Evolutionary conservation across 805 yeast genomes (phyloP).

Genomic region (Saturnispora dispora): DNA sequence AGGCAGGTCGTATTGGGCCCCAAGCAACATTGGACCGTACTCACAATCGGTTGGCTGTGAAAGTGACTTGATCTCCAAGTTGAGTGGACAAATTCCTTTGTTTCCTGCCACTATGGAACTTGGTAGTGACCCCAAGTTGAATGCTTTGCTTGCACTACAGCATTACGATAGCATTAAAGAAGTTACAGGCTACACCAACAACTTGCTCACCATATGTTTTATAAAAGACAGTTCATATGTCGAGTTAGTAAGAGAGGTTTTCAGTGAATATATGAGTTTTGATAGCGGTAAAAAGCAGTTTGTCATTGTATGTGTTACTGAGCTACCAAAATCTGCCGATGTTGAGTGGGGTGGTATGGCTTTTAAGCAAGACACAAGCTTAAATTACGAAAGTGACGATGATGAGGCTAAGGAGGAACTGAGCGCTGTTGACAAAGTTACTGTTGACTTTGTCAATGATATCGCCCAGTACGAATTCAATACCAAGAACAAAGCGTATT

Average conservation of each 20-base stretch:
- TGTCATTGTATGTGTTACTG: slow-evolving; percentile 45
- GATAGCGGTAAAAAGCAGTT: slow-evolving; percentile 25
- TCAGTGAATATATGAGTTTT: slow-evolving; percentile 34
- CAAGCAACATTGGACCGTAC: slow-evolving; percentile 96
- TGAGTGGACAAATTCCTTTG: slow-evolving; percentile 91
- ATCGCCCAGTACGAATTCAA: slow-evolving; percentile 31
- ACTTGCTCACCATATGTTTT: slow-evolving; percentile 47
- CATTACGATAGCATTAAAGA: slow-evolving; percentile 59
- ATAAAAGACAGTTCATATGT: slow-evolving; percentile 31
- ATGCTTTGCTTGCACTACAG: slow-evolving; percentile 56
- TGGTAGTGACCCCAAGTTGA: slow-evolving; percentile 20
- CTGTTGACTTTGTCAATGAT: slow-evolving; percentile 36
- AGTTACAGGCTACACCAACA: slow-evolving; percentile 38
- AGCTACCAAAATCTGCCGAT: slow-evolving; percentile 52
- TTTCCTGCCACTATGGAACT: slow-evolving; percentile 63
- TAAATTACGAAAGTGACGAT: slow-evolving; percentile 35
- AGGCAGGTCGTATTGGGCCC: slow-evolving; percentile 96
- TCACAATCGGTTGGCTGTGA: slow-evolving; percentile 67
- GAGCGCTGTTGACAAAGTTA: slow-evolving; percentile 22
- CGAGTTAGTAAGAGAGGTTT: slow-evolving; percentile 29
- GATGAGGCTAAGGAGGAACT: slow-evolving; percentile 26
- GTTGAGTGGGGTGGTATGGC: slow-evolving; percentile 72
- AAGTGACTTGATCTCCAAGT: slow-evolving; percentile 40
- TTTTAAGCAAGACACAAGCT: slow-evolving; percentile 33
- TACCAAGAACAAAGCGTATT: slow-evolving; percentile 13